Conservation (phyloP, 345 rosid genomes). For the Jatropha curcas region DNA sequence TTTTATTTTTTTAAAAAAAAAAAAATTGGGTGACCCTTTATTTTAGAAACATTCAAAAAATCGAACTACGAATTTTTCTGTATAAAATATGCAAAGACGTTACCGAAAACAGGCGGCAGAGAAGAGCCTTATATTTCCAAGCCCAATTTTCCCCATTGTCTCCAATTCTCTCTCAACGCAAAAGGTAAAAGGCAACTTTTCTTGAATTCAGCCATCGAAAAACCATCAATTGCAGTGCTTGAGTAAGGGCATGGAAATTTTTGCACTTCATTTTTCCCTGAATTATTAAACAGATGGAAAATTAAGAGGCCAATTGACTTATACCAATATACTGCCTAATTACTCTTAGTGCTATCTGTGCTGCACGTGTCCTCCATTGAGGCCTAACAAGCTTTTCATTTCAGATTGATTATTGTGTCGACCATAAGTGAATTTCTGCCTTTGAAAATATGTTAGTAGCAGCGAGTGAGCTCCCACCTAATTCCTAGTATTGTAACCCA, state of each 20-base stretch:
- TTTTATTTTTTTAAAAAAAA: no score
- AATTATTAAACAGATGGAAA: constrained; percentile 5
- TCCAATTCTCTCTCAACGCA: constrained; percentile 25
- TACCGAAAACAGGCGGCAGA: constrained; percentile 24
- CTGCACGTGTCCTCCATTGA: background rate
- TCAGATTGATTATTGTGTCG: constrained; percentile 25
- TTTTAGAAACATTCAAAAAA: no score
- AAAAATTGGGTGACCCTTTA: no score
- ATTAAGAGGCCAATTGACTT: background rate
- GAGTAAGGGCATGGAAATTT: constrained; percentile 28
- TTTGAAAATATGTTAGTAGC: constrained; percentile 54
- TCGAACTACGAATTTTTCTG: no score
- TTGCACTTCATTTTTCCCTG: constrained; percentile 22
- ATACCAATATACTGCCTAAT: background rate
- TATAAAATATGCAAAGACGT: no score
- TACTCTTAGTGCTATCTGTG: background rate
- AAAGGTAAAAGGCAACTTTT: constrained; percentile 17
- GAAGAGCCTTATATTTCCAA: constrained; percentile 32
- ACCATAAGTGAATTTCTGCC: constrained; percentile 30
- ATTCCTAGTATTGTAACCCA: constrained; percentile 49
- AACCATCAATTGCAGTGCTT: constrained; percentile 14
- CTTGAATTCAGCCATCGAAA: constrained; percentile 10
- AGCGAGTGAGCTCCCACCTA: constrained; percentile 59
- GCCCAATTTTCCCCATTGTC: constrained; percentile 38
- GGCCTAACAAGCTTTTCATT: background rate